Base-by-base conservation (phyloP, 2,329 filamentous ascomycete genomes). In the Fusarium begoniae region DNA sequence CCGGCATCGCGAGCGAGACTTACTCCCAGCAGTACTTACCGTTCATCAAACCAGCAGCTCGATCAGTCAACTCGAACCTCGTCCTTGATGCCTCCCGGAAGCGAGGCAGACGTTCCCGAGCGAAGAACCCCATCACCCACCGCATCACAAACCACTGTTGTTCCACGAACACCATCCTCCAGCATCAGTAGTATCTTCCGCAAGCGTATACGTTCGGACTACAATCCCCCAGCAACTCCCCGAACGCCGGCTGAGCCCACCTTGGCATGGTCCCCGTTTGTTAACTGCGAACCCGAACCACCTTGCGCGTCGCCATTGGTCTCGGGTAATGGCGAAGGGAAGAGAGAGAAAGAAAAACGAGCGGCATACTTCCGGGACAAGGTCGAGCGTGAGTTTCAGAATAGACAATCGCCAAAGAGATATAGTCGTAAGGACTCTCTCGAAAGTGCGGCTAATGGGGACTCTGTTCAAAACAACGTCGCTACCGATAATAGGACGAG, bases 201-300 rank as follows among this genome's bases (percentile, higher is more conserved):
- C 26, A 80, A 75, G 41, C 74, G 75, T 40, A 68, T 69, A 30
- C 74, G 72, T 43, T 70, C 74, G 38, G 78, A 78, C 11, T 40
- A 75, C 32, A 60, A 63, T 3, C 65, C 51, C 9, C 69, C 69
- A 44, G 59, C 60, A 45, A 72, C 71, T 14, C 76, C 76, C 17
- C 57, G 54, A 56, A 78, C 73, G 10, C 73, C 77, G 7, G 45
- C 61, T 12, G 74, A 70, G 4, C 78, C 78, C 13, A 61, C 56
- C 37, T 47, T 72, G 24, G 70, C 78, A 40, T 80, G 79, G 79
- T 66, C 62, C 28, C 79, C 78, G 18, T 80, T 80, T 48, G 75
- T 78, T 6, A 69, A 78, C n/a, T 47, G 61, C 7, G 50, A 66
- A n/a, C 47, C 45, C 13, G 62, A 69, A 22, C 73, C 71, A n/a